A percentile compares a stretch with the other conserved stretches of the same genome.
Evolutionary conservation across 2,329 filamentous ascomycete species (phyloP).

Genomic region (Colletotrichum sublineola): DNA sequence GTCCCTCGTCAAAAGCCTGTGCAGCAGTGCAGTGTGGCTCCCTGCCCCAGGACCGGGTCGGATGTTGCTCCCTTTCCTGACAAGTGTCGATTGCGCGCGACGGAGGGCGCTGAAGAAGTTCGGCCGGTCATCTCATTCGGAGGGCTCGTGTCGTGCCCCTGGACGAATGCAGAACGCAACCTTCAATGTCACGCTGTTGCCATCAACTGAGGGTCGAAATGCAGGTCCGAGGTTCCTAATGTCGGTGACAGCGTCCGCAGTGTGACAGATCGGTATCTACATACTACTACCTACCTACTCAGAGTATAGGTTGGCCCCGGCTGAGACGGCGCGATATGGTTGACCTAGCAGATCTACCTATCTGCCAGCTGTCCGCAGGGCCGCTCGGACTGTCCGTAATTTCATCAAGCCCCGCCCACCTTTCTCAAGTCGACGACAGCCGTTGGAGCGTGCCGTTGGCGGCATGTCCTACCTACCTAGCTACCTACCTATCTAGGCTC

Average conservation of each 20-base stretch:
- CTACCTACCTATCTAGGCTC: conserved; percentile 4
- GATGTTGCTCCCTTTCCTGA: conserved; percentile 28
- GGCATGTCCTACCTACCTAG: not conserved
- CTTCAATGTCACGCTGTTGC: conserved; percentile 29
- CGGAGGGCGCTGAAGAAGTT: conserved; percentile 30
- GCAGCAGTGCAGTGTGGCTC: conserved; percentile 31
- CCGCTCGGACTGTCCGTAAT: conserved; percentile 1
- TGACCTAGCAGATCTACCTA: not conserved
- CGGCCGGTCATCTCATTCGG: conserved; percentile 32
- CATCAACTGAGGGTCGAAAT: conserved; percentile 32
- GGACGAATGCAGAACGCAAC: conserved; percentile 19
- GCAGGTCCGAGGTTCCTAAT: conserved; percentile 27
- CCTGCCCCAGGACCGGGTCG: conserved; percentile 5
- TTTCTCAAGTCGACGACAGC: not conserved
- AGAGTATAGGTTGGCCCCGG: not conserved
- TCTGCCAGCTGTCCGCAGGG: conserved; percentile 1
- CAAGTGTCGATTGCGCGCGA: conserved; percentile 33
- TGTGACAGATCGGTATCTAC: conserved; percentile 13
- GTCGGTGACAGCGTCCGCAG: conserved; percentile 18
- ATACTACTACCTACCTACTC: too few species aligned
- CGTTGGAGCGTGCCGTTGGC: conserved; percentile 26
- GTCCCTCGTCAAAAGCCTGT: conserved; percentile 22
- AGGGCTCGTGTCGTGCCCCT: conserved; percentile 37
- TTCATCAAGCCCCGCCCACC: not conserved
- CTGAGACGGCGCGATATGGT: not conserved